Conservation (phyloP, 192 early-diverging fungal genomes). For the Entophlyctis helioformis region DNA sequence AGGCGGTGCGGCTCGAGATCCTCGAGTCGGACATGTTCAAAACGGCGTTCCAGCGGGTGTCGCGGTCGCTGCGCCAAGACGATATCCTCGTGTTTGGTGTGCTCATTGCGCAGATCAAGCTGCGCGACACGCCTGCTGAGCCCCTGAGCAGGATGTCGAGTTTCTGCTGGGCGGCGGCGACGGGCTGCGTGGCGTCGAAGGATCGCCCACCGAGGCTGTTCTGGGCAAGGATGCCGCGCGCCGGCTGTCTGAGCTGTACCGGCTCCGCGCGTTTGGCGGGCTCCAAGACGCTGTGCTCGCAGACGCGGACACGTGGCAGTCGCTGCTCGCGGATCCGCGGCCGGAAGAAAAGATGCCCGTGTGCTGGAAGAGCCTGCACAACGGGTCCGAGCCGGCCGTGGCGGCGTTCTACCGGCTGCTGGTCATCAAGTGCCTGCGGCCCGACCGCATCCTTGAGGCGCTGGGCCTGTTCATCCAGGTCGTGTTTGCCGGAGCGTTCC, state of each 20-base stretch:
- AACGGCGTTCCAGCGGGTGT: slow-evolving; percentile 65
- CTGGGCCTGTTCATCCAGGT: slow-evolving; percentile 57
- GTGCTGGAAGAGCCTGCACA: slow-evolving; percentile 1
- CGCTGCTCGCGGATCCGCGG: slow-evolving; percentile 10
- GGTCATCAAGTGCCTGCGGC: slow-evolving; percentile 72
- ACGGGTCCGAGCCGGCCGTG: slow-evolving; percentile 21
- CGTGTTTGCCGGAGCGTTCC: slow-evolving; percentile 51
- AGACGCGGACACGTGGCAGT: slow-evolving; percentile 19
- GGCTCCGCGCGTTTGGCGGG: slow-evolving; percentile 10
- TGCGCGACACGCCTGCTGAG: slow-evolving; percentile 42
- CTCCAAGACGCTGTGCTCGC: slow-evolving; percentile 14
- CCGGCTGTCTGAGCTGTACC: slow-evolving; percentile 4
- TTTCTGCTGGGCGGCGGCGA: slow-evolving; percentile 55
- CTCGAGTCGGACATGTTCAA: slow-evolving; percentile 75
- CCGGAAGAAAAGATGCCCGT: slow-evolving; percentile 23
- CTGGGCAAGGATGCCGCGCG: slow-evolving; percentile 17
- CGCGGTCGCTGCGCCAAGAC: slow-evolving; percentile 78
- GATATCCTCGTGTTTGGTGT: slow-evolving; percentile 84
- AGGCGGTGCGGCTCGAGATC: slow-evolving; percentile 55
- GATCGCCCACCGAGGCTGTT: not conserved
- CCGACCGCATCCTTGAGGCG: slow-evolving; percentile 76
- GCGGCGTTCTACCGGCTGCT: slow-evolving; percentile 63
- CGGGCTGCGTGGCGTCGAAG: slow-evolving; percentile 8
- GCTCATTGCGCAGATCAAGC: slow-evolving; percentile 76
- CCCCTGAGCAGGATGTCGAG: slow-evolving; percentile 55